A percentile compares a stretch with the other conserved stretches of the same genome.
Conservation (phyloP, 768 basidiomycete species). For the Mycena crocata region DNA sequence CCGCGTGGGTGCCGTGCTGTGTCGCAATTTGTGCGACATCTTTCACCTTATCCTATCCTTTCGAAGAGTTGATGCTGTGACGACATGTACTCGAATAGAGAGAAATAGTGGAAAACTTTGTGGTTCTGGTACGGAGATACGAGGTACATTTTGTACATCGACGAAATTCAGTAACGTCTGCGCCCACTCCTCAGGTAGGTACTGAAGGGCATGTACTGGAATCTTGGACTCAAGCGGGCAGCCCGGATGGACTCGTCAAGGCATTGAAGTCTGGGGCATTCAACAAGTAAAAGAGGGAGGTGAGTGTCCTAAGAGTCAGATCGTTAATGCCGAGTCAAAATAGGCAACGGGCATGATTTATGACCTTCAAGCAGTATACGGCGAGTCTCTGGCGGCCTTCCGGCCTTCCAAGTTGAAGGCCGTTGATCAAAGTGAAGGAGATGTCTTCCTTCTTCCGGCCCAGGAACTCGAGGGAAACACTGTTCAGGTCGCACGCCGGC, state of each 20-base stretch:
- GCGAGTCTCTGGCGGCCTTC: background rate
- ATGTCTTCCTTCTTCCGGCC: background rate
- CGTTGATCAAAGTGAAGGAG: background rate
- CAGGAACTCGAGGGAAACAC: background rate
- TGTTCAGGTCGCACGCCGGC: background rate
- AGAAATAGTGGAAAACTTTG: too few relatives aligned
- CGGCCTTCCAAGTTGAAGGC: background rate
- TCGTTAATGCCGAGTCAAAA: too few relatives aligned
- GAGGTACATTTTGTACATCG: too few relatives aligned
- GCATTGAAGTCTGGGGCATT: background rate
- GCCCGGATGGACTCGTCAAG: slow-evolving; percentile 5
- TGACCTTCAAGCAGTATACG: slow-evolving; percentile 14
- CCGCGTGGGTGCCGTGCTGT: too few relatives aligned
- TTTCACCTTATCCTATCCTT: too few relatives aligned
- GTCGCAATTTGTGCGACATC: too few relatives aligned
- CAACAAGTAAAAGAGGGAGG: background rate
- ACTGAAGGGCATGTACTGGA: background rate
- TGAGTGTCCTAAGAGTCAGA: background rate
- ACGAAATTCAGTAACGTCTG: background rate
- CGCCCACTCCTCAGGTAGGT: slow-evolving; percentile 11
- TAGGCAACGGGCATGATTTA: too few relatives aligned
- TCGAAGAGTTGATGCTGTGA: too few relatives aligned
- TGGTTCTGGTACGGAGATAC: too few relatives aligned
- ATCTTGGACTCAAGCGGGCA: background rate
- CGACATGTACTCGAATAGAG: too few relatives aligned